Evolutionary conservation across 768 basidiomycete genomes (phyloP).

Genomic region (Tephrocybe sp.): DNA sequence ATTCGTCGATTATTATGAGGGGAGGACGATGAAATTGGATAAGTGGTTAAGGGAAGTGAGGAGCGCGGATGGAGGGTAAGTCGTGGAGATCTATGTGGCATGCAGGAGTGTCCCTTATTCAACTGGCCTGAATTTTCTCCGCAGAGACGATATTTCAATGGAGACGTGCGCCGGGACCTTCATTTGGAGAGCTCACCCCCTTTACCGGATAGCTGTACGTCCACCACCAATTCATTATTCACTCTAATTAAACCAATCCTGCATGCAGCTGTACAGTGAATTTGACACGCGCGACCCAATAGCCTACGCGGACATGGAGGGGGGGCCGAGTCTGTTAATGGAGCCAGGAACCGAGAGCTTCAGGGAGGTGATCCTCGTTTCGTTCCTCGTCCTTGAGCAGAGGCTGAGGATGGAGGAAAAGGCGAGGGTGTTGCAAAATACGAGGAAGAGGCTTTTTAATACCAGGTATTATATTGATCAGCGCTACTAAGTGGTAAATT

Average conservation of each 20-base stretch:
- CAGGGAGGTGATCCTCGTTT: conserved; percentile 7
- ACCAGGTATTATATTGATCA: too few species aligned
- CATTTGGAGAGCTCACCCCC: conserved; percentile 5
- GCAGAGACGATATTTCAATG: neutral
- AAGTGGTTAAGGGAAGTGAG: conserved; percentile 20
- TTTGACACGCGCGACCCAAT: neutral
- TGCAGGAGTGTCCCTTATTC: too few species aligned
- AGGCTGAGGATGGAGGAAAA: conserved; percentile 9
- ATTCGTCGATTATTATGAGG: conserved; percentile 18
- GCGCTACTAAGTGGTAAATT: too few species aligned
- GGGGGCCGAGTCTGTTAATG: conserved; percentile 2
- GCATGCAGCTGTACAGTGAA: conserved; percentile 2
- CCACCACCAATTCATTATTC: too few species aligned
- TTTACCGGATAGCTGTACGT: conserved; percentile 6
- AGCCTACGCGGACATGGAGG: neutral
- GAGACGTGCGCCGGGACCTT: neutral
- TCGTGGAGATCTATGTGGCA: too few species aligned
- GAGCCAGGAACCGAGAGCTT: conserved; percentile 4
- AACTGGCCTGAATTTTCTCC: too few species aligned
- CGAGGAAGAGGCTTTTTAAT: too few species aligned
- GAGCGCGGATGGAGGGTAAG: conserved; percentile 15
- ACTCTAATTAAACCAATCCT: too few species aligned
- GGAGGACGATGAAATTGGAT: conserved; percentile 19
- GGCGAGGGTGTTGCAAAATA: too few species aligned
- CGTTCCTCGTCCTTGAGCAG: conserved; percentile 10